phyloP scores from a whole-genome alignment of 2,329 filamentous ascomycete species.

The Pseudogymnoascus sp. region DNA sequence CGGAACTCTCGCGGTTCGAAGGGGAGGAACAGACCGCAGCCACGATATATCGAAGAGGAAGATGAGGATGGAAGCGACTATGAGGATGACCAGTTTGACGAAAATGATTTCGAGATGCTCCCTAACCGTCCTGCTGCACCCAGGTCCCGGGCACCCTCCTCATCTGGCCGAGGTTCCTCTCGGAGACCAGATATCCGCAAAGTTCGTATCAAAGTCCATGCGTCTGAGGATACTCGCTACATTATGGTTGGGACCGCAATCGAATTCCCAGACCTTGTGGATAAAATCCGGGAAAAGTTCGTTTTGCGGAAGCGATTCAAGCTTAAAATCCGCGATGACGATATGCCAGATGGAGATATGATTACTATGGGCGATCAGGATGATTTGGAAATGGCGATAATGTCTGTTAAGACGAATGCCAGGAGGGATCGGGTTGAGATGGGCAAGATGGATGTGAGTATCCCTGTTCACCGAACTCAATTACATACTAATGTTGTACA shows the following conservation, averaged over 20 bases:
- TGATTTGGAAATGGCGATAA: slow-evolving; percentile 81
- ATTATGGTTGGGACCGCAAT: slow-evolving; percentile 71
- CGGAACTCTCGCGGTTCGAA: slow-evolving; percentile 31
- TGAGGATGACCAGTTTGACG: slow-evolving; percentile 61
- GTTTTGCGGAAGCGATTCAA: slow-evolving; percentile 69
- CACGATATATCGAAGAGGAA: slow-evolving; percentile 70
- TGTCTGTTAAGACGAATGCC: slow-evolving; percentile 57
- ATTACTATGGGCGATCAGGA: slow-evolving; percentile 97
- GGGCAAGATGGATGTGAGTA: slow-evolving; percentile 88
- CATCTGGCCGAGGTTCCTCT: slow-evolving; percentile 43
- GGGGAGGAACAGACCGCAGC: slow-evolving; percentile 37
- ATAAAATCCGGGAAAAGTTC: slow-evolving; percentile 80
- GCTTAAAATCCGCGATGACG: slow-evolving; percentile 81
- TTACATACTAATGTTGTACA: neutral
- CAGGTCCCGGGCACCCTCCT: slow-evolving; percentile 31
- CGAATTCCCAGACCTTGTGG: slow-evolving; percentile 68
- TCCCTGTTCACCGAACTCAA: neutral
- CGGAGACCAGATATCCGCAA: slow-evolving; percentile 61
- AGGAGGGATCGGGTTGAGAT: slow-evolving; percentile 69
- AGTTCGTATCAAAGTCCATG: slow-evolving; percentile 86
- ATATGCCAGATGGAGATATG: slow-evolving; percentile 70
- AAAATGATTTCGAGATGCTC: slow-evolving; percentile 74
- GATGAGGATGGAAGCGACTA: slow-evolving; percentile 67
- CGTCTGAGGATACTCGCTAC: slow-evolving; percentile 73
- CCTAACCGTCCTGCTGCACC: slow-evolving; percentile 41